phyloP scores from a whole-genome alignment of 139 green algal species.

The Picochlorum sp. region DNA sequence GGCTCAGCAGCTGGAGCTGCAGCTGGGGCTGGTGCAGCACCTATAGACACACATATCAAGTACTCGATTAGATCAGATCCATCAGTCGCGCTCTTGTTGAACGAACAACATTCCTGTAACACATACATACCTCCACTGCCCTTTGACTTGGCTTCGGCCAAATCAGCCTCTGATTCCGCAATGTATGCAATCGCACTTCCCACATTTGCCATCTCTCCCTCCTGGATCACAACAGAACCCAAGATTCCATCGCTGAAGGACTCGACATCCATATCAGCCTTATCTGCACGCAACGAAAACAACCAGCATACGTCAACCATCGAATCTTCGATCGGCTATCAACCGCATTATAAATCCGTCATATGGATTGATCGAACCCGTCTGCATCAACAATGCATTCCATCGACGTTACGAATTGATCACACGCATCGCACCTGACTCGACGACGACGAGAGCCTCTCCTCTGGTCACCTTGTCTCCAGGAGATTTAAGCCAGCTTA shows the following conservation, averaged over 20 bases:
- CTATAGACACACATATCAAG: no score
- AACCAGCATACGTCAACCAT: neutral
- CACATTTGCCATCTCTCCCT: conserved; percentile 82
- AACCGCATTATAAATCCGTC: neutral
- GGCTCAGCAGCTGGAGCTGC: no score
- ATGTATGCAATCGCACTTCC: conserved; percentile 89
- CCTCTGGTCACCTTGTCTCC: conserved; percentile 87
- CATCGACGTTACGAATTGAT: no score
- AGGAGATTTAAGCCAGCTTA: conserved; percentile 87
- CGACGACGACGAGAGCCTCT: conserved; percentile 84
- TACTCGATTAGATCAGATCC: neutral
- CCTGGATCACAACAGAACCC: conserved; percentile 67
- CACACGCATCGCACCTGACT: conserved; percentile 9
- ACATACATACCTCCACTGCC: conserved; percentile 21
- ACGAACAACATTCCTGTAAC: neutral
- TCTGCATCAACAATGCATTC: neutral
- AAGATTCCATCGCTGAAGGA: conserved; percentile 88
- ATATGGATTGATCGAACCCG: neutral
- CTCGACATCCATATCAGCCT: conserved; percentile 99
- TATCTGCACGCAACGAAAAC: conserved; percentile 63
- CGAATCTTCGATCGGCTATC: neutral
- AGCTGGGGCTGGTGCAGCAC: no score
- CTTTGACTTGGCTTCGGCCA: conserved; percentile 90
- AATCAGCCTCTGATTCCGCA: conserved; percentile 87
- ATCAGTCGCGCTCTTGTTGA: neutral